Base-by-base conservation (phyloP, 768 basidiomycete genomes). In the Pleurotus tuoliensis region DNA sequence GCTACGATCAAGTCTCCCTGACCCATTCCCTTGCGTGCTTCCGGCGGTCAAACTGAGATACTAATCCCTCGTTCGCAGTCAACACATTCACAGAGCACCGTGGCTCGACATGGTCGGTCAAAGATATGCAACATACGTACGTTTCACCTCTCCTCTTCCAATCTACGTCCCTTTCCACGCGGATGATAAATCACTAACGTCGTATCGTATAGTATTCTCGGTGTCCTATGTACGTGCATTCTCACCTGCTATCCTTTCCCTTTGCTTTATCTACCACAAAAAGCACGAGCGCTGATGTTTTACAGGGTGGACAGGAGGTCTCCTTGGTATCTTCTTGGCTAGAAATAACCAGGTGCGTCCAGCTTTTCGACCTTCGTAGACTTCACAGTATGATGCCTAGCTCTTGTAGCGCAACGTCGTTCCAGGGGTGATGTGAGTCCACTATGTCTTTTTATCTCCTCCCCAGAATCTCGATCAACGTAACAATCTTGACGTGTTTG, bases 41-140 rank as follows among this genome's bases (percentile, higher is more conserved):
- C 30, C 11, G 7, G 30, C 30, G 8, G 46, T 43, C 4, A 51
- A 39, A 22, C 12, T 48, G 22, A 37, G 24, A 22, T 45, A 4
- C 59, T 57, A 34, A n/a, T 4, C 2, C 34, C 62, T 61, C 38
- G 11, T 68, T 56, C 30, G 56, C 63, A 83, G 88, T 97, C 56
- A 96, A 97, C 62, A 95, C 94, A 0, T 95, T 96, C 67, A 95
- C 94, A 0, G 91, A 94, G 65, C 94, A 97, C 66, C 88, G 84
- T 48, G 90, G 91, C 6, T 78, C 78, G 16, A 68, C 63, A 0
- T 96, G 94, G 94, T 88, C 85, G 2, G 88, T 87, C 53, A 94
- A 96, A 68, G 94, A 96, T 68, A 90, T 94, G 90, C 93, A 95
- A 64, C 94, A 96, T 69, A 93, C 92, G 85, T 92, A 65, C 60